Evolutionary conservation across 2,329 filamentous ascomycete genomes (phyloP).

Genomic region (Colletotrichum eleusines): DNA sequence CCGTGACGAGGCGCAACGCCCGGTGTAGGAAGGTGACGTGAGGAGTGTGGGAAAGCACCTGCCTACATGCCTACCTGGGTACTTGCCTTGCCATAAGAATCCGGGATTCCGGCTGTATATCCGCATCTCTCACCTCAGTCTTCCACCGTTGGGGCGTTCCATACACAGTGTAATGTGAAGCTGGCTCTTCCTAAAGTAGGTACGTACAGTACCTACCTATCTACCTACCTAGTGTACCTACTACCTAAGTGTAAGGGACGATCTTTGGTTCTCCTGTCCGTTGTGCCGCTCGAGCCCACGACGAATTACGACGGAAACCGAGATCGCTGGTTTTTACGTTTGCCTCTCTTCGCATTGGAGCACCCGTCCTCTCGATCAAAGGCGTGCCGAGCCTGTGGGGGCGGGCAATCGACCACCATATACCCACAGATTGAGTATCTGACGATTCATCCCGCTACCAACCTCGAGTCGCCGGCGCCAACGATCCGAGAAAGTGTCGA

Average conservation of each 20-base stretch:
- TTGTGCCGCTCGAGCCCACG: conserved; percentile 2
- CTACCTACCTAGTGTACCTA: no score
- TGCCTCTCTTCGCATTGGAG: neutral
- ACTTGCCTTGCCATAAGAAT: neutral
- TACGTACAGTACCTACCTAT: neutral
- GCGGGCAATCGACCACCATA: neutral
- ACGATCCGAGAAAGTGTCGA: conserved; percentile 16
- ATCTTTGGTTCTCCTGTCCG: conserved; percentile 25
- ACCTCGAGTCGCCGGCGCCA: conserved; percentile 11
- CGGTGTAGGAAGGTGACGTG: neutral
- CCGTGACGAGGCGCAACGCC: conserved; percentile 13
- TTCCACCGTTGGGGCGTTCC: conserved; percentile 5
- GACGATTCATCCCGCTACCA: conserved; percentile 1
- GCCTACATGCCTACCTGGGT: neutral
- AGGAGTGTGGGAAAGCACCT: conserved; percentile 12
- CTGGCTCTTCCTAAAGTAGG: neutral
- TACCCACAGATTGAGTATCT: neutral
- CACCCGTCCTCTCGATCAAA: neutral
- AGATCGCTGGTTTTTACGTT: neutral
- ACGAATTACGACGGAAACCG: conserved; percentile 18
- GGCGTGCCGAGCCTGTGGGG: neutral
- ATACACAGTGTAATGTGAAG: conserved; percentile 8
- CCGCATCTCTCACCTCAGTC: neutral
- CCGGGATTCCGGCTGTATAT: conserved; percentile 7
- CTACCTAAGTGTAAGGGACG: neutral